Evolutionary conservation across 805 yeast species (phyloP).

Genomic region (Osmozyma mogii): DNA sequence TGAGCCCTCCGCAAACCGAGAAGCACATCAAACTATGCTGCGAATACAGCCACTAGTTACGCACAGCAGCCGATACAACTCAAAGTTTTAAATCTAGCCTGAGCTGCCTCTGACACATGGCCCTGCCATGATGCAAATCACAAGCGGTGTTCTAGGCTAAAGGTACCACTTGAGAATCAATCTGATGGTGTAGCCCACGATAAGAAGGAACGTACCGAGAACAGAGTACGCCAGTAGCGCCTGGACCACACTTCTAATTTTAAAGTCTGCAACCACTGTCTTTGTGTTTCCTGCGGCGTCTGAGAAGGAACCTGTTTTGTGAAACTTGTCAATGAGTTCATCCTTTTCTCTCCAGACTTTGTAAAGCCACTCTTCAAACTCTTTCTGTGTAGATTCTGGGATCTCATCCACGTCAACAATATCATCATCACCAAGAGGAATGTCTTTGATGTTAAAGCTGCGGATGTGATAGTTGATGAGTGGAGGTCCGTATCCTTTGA

Average conservation of each 20-base stretch:
- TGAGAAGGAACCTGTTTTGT: conserved; percentile 49
- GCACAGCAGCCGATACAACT: no score
- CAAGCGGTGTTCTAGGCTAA: no score
- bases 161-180: not conserved
- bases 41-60: no score
- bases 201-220: conserved; percentile 3
- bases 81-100: no score
- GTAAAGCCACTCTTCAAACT: conserved; percentile 70
- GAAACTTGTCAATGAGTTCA: conserved; percentile 53
- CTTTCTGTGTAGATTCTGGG: conserved; percentile 31
- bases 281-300: not conserved
- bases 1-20: no score
- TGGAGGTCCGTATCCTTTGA: conserved; percentile 67
- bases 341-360: conserved; percentile 77
- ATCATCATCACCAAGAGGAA: conserved; percentile 45
- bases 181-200: not conserved
- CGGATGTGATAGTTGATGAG: conserved; percentile 58
- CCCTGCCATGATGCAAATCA: no score
- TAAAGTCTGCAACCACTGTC: conserved; percentile 10
- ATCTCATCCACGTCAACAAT: conserved; percentile 38
- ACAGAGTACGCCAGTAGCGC: conserved; percentile 6
- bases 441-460: conserved; percentile 47
- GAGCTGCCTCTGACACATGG: no score
- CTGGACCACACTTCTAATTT: conserved; percentile 7
- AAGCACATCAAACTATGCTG: no score